Conservation (phyloP, 2,329 filamentous ascomycete species). For the Sporothrix brunneoviolacea region DNA sequence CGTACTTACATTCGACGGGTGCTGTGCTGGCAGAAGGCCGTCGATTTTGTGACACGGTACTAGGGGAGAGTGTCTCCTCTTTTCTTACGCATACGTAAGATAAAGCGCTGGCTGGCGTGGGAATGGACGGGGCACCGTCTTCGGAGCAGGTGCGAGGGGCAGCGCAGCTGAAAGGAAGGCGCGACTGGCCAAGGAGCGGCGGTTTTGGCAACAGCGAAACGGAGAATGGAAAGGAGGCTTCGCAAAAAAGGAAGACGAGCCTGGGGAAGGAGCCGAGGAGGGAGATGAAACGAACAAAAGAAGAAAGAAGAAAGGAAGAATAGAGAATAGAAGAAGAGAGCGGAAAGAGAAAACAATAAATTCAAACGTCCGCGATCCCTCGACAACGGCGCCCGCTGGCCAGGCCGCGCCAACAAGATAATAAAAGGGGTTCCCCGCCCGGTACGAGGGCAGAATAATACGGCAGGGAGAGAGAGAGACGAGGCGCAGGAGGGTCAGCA, state of each 20-base stretch:
- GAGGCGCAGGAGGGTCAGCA: no score
- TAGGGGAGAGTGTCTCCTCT: not conserved
- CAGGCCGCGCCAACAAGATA: no score
- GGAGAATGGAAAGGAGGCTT: not conserved
- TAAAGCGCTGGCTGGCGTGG: not conserved
- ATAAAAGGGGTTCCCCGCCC: no score
- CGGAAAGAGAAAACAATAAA: not conserved
- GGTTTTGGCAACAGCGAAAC: constrained; percentile 1
- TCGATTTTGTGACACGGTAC: constrained; percentile 4
- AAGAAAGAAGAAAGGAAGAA: not conserved
- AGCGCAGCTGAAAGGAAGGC: constrained; percentile 5
- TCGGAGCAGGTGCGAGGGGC: constrained; percentile 6
- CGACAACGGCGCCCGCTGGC: no score
- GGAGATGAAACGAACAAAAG: not conserved
- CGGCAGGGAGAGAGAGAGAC: no score
- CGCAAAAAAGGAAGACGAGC: not conserved
- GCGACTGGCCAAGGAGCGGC: not conserved
- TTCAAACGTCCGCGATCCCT: no score
- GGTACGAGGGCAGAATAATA: no score
- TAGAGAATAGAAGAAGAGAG: not conserved
- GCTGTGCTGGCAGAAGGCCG: constrained; percentile 1
- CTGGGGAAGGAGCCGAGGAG: not conserved
- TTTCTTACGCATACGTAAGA: not conserved
- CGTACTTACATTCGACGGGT: no score
- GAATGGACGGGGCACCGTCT: not conserved